Evolutionary conservation across 768 basidiomycete species (phyloP).

Genomic region (Lactifluus volemus): DNA sequence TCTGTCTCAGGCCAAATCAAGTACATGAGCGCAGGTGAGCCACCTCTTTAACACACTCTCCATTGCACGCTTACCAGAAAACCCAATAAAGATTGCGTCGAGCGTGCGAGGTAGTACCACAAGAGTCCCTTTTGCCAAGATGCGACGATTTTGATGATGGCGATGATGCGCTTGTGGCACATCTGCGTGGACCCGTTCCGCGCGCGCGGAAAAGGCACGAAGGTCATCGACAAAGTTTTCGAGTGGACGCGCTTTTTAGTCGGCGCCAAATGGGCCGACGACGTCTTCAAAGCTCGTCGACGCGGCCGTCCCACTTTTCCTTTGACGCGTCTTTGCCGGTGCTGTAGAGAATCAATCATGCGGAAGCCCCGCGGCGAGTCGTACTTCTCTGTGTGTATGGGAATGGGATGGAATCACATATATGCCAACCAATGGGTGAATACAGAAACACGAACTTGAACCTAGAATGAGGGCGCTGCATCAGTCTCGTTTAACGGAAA

Average conservation of each 20-base stretch:
- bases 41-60: too few species aligned
- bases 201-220: constrained; percentile 41
- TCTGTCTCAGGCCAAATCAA: constrained; percentile 37
- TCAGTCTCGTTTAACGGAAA: too few species aligned
- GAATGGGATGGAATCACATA: too few species aligned
- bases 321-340: constrained; percentile 61
- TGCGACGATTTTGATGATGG: not conserved
- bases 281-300: constrained; percentile 64
- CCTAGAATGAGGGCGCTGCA: constrained; percentile 82
- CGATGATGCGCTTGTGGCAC: constrained; percentile 16
- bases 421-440: too few species aligned
- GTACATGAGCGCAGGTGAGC: constrained; percentile 30
- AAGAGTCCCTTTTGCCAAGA: not conserved
- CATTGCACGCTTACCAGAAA: not conserved
- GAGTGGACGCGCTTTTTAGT: constrained; percentile 51
- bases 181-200: constrained; percentile 40
- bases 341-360: constrained; percentile 70
- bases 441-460: too few species aligned
- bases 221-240: constrained; percentile 49
- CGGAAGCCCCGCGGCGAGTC: constrained; percentile 61
- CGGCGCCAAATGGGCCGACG: constrained; percentile 63
- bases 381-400: constrained; percentile 46
- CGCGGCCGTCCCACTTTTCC: constrained; percentile 92
- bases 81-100: constrained; percentile 17
- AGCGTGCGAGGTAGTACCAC: constrained; percentile 23